Percentiles rank a stretch among this genome's conserved stretches.
These are phyloP conservation scores for Microdochium trichocladiopsis DNA, from an alignment of 2,329 filamentous ascomycete genomes.

Conservation along the genomic window DNA sequence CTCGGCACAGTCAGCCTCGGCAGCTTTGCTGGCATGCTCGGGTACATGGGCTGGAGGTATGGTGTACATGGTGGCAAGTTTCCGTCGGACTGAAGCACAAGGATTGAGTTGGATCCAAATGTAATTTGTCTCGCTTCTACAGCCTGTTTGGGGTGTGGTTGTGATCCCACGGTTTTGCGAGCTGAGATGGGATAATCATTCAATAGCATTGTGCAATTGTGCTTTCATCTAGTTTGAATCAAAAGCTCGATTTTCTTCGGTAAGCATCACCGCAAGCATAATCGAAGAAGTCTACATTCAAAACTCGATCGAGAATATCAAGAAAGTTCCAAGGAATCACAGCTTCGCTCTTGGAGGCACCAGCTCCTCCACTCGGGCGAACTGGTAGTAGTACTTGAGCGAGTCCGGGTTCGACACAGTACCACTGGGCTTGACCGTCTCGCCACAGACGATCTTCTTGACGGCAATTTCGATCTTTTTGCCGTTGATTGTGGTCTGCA, in stretches of 20 bases:
- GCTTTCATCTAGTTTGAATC: too few species aligned
- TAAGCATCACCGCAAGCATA: too few species aligned
- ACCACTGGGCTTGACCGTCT: slow-evolving; percentile 65
- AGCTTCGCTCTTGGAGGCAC: slow-evolving; percentile 38
- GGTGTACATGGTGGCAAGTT: slow-evolving; percentile 37
- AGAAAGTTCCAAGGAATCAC: slow-evolving; percentile 16
- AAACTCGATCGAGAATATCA: not conserved
- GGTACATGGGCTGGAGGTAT: slow-evolving; percentile 42
- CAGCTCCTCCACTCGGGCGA: slow-evolving; percentile 63
- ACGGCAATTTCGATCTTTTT: slow-evolving; percentile 83
- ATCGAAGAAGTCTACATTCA: not conserved
- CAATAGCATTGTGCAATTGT: not conserved
- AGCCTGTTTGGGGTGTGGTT: too few species aligned
- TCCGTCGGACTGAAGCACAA: slow-evolving; percentile 12
- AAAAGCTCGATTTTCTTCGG: not conserved
- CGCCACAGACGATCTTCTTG: slow-evolving; percentile 76
- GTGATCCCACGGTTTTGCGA: too few species aligned
- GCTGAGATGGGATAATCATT: not conserved
- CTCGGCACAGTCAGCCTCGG: slow-evolving; percentile 40
- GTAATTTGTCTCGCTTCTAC: not conserved
- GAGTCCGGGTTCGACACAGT: slow-evolving; percentile 72
- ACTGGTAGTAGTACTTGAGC: slow-evolving; percentile 72
- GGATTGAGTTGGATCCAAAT: not conserved
- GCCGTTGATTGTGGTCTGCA: slow-evolving; percentile 71
- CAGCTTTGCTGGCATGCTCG: slow-evolving; percentile 38